A percentile compares a stretch with the other conserved stretches of the same genome.
Conservation (phyloP, 2,329 filamentous ascomycete species). For the Trematosphaeria pertusa region DNA sequence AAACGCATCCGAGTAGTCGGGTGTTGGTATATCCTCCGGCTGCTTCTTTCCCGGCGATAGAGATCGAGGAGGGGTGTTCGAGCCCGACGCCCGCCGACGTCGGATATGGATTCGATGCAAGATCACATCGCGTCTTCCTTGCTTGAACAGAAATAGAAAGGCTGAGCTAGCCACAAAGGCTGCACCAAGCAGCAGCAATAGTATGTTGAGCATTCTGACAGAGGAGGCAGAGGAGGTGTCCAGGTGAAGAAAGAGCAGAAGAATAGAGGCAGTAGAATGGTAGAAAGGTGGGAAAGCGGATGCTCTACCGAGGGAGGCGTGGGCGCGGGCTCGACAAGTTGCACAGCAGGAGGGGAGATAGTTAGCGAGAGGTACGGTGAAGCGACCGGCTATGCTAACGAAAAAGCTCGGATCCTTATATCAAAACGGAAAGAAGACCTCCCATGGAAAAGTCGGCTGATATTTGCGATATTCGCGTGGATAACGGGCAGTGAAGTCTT, state of each 20-base stretch:
- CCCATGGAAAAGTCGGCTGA: not conserved
- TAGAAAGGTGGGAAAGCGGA: slow-evolving; percentile 5
- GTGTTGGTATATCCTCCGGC: slow-evolving; percentile 30
- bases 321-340: slow-evolving; percentile 22
- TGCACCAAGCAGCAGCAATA: slow-evolving; percentile 38
- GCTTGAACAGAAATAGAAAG: slow-evolving; percentile 36
- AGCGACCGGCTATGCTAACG: slow-evolving; percentile 16
- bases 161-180: slow-evolving; percentile 37
- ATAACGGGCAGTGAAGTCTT: slow-evolving; percentile 17
- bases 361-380: slow-evolving; percentile 19
- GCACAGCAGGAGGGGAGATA: slow-evolving; percentile 22
- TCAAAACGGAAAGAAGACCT: slow-evolving; percentile 5
- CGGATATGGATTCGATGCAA: slow-evolving; percentile 49
- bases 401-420: slow-evolving; percentile 9
- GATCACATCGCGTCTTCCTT: slow-evolving; percentile 50
- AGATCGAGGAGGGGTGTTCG: slow-evolving; percentile 61
- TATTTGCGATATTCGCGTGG: slow-evolving; percentile 3
- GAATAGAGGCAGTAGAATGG: not conserved
- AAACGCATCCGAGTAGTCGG: slow-evolving; percentile 56
- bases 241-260: not conserved
- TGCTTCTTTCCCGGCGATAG: slow-evolving; percentile 57
- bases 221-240: not conserved
- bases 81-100: slow-evolving; percentile 53
- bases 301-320: slow-evolving; percentile 16
- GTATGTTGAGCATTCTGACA: slow-evolving; percentile 25